Base-by-base conservation (phyloP, 176 grass and related monocot species). In the Raddia distichophylla region DNA sequence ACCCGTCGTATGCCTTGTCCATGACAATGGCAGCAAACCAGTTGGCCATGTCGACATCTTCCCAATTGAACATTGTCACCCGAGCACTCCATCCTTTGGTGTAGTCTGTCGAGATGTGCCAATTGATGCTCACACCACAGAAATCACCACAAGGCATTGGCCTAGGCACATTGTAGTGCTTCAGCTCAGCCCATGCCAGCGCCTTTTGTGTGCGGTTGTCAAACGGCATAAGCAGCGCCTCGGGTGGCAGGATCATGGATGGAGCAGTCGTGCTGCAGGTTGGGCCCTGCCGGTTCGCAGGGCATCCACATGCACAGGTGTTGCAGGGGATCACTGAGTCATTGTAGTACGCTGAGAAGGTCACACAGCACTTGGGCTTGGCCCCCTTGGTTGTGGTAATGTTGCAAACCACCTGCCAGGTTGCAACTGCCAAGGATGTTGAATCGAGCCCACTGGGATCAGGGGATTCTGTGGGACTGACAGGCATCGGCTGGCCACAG, bases 21-120 rank as follows among this genome's bases (percentile, higher is more conserved):
- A 98, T 93, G n/a, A 86, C 86, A 50, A 95, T 90, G 58, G 95
- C 95, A 1, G 91, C 62, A 52, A 95, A 98, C 95, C 95, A 98
- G 56, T 95, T 83, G 0, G 86, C 92, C 77, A 95, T 86, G 80
- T 91, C 69, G 0, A 89, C 88, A 8, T 91, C 71, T 2, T 86
- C 92, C 95, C 95, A 98, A 67, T 95, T 98, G 82, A 98, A 98
- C 83, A 98, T 78, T 71, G 95, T 95, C 37, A 98, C 81, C 56
- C 95, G 88, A 52, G 95, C 84, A 32, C 85, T 95, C 95, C 95
- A 98, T 10, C 95, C 95, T 72, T 95, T 93, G 81, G n/a, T 87
- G 84, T 93, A 95, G 83, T 98, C 86, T 4, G 90, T 77, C 1
- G 86, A 82, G 51, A 98, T 19, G 13, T 98, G 92, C 92, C 95